A percentile compares a stretch with the other conserved stretches of the same genome.
These are phyloP conservation scores for Fusarium guadeloupense DNA, from an alignment of 2,329 filamentous ascomycete species.

Conservation along the genomic window DNA sequence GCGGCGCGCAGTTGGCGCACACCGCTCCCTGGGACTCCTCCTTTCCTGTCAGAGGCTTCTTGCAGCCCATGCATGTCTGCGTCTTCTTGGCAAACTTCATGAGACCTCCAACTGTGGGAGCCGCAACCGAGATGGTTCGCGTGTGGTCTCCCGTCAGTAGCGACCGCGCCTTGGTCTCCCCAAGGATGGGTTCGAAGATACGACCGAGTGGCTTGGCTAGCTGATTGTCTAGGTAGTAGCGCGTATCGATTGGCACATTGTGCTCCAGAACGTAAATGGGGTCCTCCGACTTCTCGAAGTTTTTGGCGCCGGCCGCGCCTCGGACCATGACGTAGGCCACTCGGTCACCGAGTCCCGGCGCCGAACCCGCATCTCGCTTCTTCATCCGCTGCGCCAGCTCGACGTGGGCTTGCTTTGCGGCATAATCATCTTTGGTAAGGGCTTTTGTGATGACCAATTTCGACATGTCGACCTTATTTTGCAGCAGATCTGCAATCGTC, in stretches of 20 bases:
- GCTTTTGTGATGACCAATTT: slow-evolving; percentile 99
- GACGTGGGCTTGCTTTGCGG: slow-evolving; percentile 92
- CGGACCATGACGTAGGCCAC: slow-evolving; percentile 99
- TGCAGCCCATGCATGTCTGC: slow-evolving; percentile 98
- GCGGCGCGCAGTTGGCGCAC: slow-evolving; percentile 83
- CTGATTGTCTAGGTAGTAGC: slow-evolving; percentile 98
- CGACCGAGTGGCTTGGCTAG: slow-evolving; percentile 91
- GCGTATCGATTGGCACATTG: slow-evolving; percentile 97
- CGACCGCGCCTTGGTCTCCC: slow-evolving; percentile 87
- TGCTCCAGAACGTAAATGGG: slow-evolving; percentile 97
- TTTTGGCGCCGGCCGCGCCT: slow-evolving; percentile 86
- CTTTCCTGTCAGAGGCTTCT: slow-evolving; percentile 87
- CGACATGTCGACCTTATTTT: slow-evolving; percentile 99
- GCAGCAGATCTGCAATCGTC: slow-evolving; percentile 91
- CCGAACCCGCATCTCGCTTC: slow-evolving; percentile 94
- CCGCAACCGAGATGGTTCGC: slow-evolving; percentile 90
- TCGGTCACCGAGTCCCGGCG: slow-evolving; percentile 90
- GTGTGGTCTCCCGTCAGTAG: slow-evolving; percentile 94
- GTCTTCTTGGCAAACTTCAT: slow-evolving; percentile 99
- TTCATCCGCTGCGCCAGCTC: slow-evolving; percentile 96
- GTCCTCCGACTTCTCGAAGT: slow-evolving; percentile 97
- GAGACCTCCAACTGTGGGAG: slow-evolving; percentile 87
- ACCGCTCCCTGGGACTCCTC: slow-evolving; percentile 86
- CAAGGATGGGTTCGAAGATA: slow-evolving; percentile 97
- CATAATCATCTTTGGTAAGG: slow-evolving; percentile 88